phyloP scores from a whole-genome alignment of 305 asterid species.

The Ilex paraguariensis region DNA sequence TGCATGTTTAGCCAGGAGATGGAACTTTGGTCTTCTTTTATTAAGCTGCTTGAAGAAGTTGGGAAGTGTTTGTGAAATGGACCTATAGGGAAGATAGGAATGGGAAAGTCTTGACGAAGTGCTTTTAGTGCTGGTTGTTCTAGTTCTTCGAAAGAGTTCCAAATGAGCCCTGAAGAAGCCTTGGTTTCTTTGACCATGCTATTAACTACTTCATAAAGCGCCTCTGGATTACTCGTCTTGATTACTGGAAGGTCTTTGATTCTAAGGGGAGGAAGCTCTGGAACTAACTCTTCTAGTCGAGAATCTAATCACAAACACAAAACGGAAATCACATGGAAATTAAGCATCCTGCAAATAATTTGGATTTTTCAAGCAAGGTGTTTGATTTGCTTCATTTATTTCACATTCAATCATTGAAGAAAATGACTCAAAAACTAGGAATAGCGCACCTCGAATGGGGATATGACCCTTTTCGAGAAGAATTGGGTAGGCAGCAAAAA shows the following conservation, averaged over 20 bases:
- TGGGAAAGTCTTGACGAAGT: conserved; percentile 25
- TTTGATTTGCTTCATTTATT: too few relatives aligned
- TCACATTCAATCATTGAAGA: too few relatives aligned
- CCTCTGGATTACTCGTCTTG: conserved; percentile 16
- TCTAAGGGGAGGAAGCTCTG: conserved; percentile 43
- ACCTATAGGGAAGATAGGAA: conserved; percentile 27
- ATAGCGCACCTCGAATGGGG: conserved; percentile 27
- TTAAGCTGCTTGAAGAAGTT: conserved; percentile 28
- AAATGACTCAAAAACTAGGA: neutral
- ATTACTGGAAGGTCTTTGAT: conserved; percentile 41
- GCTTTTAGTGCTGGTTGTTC: conserved; percentile 26
- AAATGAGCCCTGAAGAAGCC: conserved; percentile 40
- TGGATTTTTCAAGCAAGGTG: too few relatives aligned
- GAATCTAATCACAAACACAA: conserved; percentile 20
- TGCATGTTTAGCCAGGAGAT: conserved; percentile 45
- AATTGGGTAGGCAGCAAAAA: conserved; percentile 28
- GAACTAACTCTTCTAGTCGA: conserved; percentile 31
- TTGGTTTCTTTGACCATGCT: conserved; percentile 37
- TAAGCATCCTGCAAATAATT: too few relatives aligned
- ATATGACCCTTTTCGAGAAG: conserved; percentile 23
- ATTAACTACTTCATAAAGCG: conserved; percentile 16
- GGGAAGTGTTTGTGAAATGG: conserved; percentile 22
- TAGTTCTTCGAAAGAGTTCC: conserved; percentile 44
- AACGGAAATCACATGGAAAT: too few relatives aligned
- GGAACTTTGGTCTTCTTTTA: conserved; percentile 31